phyloP scores from a whole-genome alignment of 202 grass and related monocot species.

The Bolboschoenoplectus hybrid region DNA sequence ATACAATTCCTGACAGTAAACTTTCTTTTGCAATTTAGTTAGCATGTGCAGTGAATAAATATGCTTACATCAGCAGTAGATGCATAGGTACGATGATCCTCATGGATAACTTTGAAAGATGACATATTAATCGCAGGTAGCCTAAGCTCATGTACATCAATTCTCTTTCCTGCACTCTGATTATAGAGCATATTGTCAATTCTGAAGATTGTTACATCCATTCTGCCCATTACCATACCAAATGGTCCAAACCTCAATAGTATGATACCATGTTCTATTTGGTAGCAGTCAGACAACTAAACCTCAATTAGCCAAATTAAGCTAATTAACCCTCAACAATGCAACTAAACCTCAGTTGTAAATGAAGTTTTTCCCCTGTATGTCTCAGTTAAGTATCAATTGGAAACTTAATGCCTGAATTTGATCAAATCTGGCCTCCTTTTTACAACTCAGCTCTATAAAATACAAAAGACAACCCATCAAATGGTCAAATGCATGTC shows the following conservation, averaged over 20 bases:
- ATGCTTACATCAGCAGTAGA: conserved; percentile 83
- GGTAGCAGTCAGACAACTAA: neutral
- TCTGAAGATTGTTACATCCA: conserved; percentile 7
- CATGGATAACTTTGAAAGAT: conserved; percentile 78
- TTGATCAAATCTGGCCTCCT: conserved; percentile 15
- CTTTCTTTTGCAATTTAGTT: conserved; percentile 6
- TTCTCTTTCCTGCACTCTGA: conserved; percentile 77
- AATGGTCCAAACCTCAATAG: neutral
- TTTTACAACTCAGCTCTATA: conserved; percentile 11
- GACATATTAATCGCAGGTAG: conserved; percentile 93
- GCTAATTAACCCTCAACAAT: conserved; percentile 14
- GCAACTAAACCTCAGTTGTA: conserved; percentile 28
- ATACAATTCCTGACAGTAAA: conserved; percentile 39
- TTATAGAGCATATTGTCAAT: conserved; percentile 38
- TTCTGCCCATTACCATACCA: conserved; percentile 3
- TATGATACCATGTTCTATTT: conserved; percentile 11
- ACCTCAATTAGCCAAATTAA: neutral
- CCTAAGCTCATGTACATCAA: conserved; percentile 86
- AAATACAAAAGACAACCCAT: neutral
- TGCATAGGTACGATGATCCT: conserved; percentile 95
- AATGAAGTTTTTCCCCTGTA: neutral
- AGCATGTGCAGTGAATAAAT: conserved; percentile 20
- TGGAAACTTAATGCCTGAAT: neutral
- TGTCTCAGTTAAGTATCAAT: neutral
- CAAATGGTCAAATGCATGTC: conserved; percentile 7